These are phyloP conservation scores for Talaromyces sp. DNA, from an alignment of 2,329 filamentous ascomycete species.

Conservation along the genomic window DNA sequence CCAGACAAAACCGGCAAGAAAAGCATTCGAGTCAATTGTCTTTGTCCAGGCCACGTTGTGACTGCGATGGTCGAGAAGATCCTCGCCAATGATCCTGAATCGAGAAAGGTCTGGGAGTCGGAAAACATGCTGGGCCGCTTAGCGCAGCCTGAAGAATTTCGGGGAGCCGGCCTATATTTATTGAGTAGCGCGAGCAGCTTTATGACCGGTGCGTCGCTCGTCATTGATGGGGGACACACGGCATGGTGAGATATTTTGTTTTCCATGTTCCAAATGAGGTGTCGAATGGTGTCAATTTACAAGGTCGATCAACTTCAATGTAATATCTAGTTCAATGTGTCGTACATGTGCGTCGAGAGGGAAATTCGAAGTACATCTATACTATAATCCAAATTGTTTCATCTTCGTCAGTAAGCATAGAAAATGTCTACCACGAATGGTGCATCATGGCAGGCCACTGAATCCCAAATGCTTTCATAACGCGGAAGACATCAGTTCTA, in stretches of 20 bases:
- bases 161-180: slow-evolving; percentile 64
- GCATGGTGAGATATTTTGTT: slow-evolving; percentile 29
- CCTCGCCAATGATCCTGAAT: slow-evolving; percentile 69
- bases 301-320: too few species aligned
- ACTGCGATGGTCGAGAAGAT: slow-evolving; percentile 76
- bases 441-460: too few species aligned
- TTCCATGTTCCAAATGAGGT: neutral
- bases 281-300: neutral
- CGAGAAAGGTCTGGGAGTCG: slow-evolving; percentile 36
- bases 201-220: slow-evolving; percentile 65
- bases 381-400: too few species aligned
- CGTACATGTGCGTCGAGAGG: neutral
- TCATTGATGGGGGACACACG: slow-evolving; percentile 67
- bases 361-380: neutral
- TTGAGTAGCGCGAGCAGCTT: slow-evolving; percentile 64
- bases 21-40: slow-evolving; percentile 52
- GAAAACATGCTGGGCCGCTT: slow-evolving; percentile 52
- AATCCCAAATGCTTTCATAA: too few species aligned
- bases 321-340: too few species aligned
- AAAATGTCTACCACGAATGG: too few species aligned
- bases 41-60: slow-evolving; percentile 52
- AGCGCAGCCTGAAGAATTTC: slow-evolving; percentile 54
- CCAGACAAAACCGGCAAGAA: slow-evolving; percentile 15
- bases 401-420: too few species aligned
- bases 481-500: too few species aligned